These are phyloP conservation scores for Neohortaea acidophila DNA, from an alignment of 495 filamentous ascomycete species.

Conservation along the genomic window DNA sequence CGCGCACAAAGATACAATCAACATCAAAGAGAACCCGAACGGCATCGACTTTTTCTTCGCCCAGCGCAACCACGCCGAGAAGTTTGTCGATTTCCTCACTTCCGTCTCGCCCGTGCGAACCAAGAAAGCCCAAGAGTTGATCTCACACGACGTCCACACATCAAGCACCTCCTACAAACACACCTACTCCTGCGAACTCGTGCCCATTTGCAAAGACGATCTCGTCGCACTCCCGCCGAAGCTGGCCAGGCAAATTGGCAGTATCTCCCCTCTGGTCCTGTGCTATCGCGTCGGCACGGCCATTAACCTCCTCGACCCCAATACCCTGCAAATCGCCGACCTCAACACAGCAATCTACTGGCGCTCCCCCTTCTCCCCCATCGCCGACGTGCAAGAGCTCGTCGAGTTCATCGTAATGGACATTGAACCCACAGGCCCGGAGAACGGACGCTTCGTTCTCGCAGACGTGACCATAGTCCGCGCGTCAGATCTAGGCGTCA, in stretches of 20 bases:
- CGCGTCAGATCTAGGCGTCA: slow-evolving; percentile 75
- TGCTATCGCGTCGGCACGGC: slow-evolving; percentile 83
- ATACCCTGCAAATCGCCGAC: slow-evolving; percentile 79
- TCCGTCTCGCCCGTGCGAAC: slow-evolving; percentile 60
- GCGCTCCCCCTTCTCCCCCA: slow-evolving; percentile 64
- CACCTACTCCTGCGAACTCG: slow-evolving; percentile 66
- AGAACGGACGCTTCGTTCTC: slow-evolving; percentile 67
- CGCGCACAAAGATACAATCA: slow-evolving; percentile 84
- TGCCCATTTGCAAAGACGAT: slow-evolving; percentile 94
- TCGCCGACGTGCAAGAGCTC: slow-evolving; percentile 74
- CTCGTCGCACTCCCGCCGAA: slow-evolving; percentile 82
- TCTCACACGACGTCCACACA: slow-evolving; percentile 86
- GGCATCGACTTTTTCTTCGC: slow-evolving; percentile 92
- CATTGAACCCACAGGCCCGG: slow-evolving; percentile 61
- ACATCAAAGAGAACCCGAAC: slow-evolving; percentile 88
- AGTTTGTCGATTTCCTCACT: slow-evolving; percentile 77
- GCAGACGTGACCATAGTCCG: slow-evolving; percentile 77
- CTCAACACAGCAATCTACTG: slow-evolving; percentile 69
- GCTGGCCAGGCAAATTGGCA: slow-evolving; percentile 68
- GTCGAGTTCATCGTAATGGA: slow-evolving; percentile 91
- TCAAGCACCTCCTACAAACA: slow-evolving; percentile 84
- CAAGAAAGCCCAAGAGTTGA: slow-evolving; percentile 85
- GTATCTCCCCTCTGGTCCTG: slow-evolving; percentile 66
- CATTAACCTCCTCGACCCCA: slow-evolving; percentile 78
- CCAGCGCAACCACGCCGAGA: slow-evolving; percentile 78